Evolutionary conservation across 2,329 filamentous ascomycete genomes (phyloP).

Genomic region (Blastomyces percursus): DNA sequence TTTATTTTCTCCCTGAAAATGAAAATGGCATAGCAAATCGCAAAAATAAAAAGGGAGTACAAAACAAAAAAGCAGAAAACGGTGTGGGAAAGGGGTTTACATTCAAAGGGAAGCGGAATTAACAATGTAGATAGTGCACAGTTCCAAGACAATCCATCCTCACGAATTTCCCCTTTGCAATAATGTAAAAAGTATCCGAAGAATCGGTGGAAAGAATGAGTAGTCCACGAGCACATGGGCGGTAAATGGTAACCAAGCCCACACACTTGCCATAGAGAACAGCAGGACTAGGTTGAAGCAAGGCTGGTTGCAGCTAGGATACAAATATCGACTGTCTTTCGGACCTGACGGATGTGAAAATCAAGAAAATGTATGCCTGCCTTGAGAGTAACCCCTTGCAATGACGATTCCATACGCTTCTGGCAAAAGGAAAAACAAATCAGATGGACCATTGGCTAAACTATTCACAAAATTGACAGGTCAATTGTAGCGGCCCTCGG

Average conservation of each 20-base stretch:
- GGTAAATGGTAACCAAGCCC: neutral
- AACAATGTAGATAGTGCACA: neutral
- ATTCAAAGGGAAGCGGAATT: neutral
- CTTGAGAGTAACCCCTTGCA: neutral
- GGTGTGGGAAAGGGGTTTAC: neutral
- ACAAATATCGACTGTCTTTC: neutral
- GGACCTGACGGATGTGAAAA: neutral
- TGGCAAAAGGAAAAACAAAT: neutral
- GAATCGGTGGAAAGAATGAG: neutral
- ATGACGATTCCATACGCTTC: neutral
- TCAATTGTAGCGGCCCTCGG: slow-evolving; percentile 7
- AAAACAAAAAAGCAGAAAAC: neutral
- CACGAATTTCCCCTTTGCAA: neutral
- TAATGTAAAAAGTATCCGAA: neutral
- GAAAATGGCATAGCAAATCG: neutral
- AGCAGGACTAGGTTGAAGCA: neutral
- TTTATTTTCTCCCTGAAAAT: neutral
- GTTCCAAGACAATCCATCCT: neutral
- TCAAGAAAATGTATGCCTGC: neutral
- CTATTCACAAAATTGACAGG: slow-evolving; percentile 6
- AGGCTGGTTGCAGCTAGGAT: neutral
- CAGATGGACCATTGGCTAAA: neutral
- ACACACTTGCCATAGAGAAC: neutral
- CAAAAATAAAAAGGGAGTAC: neutral
- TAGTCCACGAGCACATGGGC: neutral